Percentiles rank a stretch among this genome's conserved stretches.
These are phyloP conservation scores for Digitaria exilis DNA, from an alignment of 202 grass and related monocot species.

Conservation along the genomic window DNA sequence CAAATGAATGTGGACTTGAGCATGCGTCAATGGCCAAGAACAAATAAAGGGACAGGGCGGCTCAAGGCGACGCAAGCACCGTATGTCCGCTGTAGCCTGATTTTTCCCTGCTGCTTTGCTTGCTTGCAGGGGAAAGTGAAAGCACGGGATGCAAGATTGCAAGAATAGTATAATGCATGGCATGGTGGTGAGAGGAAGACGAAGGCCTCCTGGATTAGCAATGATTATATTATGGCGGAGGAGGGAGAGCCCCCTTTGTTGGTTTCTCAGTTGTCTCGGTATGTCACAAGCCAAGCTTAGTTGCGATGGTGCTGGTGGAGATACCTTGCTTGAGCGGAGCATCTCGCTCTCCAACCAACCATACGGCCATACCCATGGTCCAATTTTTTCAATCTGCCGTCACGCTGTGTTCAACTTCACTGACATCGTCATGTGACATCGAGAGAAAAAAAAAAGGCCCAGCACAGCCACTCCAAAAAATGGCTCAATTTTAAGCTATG, in stretches of 20 bases:
- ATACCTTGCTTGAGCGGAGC: constrained; percentile 16
- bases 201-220: constrained; percentile 1
- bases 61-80: constrained; percentile 16
- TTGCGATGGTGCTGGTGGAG: background rate
- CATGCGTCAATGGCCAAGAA: constrained; percentile 36
- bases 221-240: background rate
- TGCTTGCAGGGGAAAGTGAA: background rate
- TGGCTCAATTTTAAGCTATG: background rate
- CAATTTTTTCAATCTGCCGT: constrained; percentile 39
- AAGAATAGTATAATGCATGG: background rate
- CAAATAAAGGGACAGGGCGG: constrained; percentile 49
- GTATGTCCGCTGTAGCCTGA: background rate
- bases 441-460: background rate
- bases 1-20: constrained; percentile 3
- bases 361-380: background rate
- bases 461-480: background rate
- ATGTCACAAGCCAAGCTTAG: constrained; percentile 66
- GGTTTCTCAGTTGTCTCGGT: constrained; percentile 59
- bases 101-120: background rate
- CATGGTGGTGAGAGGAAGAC: background rate
- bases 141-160: too few relatives aligned
- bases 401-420: background rate
- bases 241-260: constrained; percentile 44
- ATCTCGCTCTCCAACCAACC: constrained; percentile 19
- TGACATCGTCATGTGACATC: constrained; percentile 32